Base-by-base conservation (phyloP, 108 stramenopile genomes). In the Mediolabrus comicus region DNA sequence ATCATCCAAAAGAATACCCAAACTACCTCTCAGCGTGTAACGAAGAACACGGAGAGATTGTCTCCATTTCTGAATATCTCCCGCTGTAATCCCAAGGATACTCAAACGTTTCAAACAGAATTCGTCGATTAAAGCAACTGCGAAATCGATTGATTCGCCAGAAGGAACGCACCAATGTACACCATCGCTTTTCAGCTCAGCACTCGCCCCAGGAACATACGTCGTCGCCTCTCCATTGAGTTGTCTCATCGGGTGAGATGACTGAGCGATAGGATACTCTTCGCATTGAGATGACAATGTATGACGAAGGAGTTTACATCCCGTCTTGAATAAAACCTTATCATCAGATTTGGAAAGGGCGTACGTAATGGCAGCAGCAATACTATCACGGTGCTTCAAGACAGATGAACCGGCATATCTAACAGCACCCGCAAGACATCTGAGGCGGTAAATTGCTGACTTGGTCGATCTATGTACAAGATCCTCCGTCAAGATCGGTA, bases 301-400 rank as follows among this genome's bases (percentile, higher is more conserved):
- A 68, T 93, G 92, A 14, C 95, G 81, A 26, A 96, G 74, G 14
- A 96, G 84, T 63, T 96, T 96, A 62, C 90, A 92, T 9, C 91
- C 95, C 9, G 86, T 89, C 66, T 96, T 96, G 75, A 85, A 83
- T 4, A 80, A 35, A 3, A 83, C 74, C 59, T 89, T 81, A 61
- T 93, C 89, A 71, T 94, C 87, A 26, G 80, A 59, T 58, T 86
- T 86, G 22, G 76, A 57, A 1, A 92, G 62, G 12, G 89, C 83
- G 68, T 85, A 87, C 8, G 75, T 67, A 16, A 96, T 75, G 14
- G 88, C 79, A 16, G 74, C 65, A 36, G 51, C 54, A 14, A 96
- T 80, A 3, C 55, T 67, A 31, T 84, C 64, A 2, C 80, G 74
- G 67, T 93, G 86, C 26, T 71, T 65, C 51, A 85, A 65, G 7